Evolutionary conservation across 2,329 filamentous ascomycete genomes (phyloP).

Genomic region (Magnaporthiopsis rhizophila): DNA sequence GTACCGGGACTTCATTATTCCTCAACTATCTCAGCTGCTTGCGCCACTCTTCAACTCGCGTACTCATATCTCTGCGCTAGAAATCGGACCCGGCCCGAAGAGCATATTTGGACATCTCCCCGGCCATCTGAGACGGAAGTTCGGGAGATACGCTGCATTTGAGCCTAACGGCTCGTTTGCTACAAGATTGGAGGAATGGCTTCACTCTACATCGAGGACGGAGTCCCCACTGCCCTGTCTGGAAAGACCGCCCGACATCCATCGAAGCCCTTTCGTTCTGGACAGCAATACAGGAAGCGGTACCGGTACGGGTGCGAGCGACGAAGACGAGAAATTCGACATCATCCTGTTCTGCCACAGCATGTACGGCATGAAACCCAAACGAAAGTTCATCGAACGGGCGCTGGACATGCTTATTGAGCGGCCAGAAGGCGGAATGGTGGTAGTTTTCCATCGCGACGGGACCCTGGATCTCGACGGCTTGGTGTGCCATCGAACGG

Average conservation of each 20-base stretch:
- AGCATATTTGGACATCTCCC: slow-evolving; percentile 46
- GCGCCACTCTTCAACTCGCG: slow-evolving; percentile 31
- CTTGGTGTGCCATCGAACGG: slow-evolving; percentile 38
- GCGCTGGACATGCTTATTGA: slow-evolving; percentile 40
- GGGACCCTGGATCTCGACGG: slow-evolving; percentile 32
- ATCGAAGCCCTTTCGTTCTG: slow-evolving; percentile 28
- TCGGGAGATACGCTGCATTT: slow-evolving; percentile 44
- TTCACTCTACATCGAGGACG: slow-evolving; percentile 22
- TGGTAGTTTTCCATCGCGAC: slow-evolving; percentile 49
- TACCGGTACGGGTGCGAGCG: slow-evolving; percentile 13
- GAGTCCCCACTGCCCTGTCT: slow-evolving; percentile 33
- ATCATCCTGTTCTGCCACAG: slow-evolving; percentile 56
- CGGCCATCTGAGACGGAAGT: slow-evolving; percentile 26
- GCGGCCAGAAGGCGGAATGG: slow-evolving; percentile 24
- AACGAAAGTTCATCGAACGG: slow-evolving; percentile 34
- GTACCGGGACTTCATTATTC: slow-evolving; percentile 44
- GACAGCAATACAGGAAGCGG: slow-evolving; percentile 14
- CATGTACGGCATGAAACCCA: slow-evolving; percentile 51
- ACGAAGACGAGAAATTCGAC: slow-evolving; percentile 36
- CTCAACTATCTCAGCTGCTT: slow-evolving; percentile 37
- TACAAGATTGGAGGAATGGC: slow-evolving; percentile 30
- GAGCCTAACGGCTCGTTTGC: slow-evolving; percentile 44
- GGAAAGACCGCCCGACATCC: slow-evolving; percentile 28
- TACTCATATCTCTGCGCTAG: slow-evolving; percentile 41
- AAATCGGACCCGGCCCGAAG: slow-evolving; percentile 51